phyloP scores from a whole-genome alignment of 1,284 basidiomycete species.

The Lignosus rhinocerotis region DNA sequence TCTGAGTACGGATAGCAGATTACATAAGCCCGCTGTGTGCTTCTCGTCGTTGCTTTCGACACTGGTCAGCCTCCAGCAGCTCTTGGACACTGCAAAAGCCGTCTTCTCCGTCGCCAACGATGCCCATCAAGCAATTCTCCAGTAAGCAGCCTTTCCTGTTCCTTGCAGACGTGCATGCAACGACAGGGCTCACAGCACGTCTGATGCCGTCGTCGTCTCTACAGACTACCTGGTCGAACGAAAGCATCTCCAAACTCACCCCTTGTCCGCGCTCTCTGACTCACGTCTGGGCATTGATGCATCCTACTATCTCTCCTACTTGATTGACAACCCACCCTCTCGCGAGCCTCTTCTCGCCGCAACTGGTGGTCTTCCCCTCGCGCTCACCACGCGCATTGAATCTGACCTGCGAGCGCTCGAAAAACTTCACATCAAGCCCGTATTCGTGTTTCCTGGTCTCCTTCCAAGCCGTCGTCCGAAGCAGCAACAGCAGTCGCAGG shows the following conservation, averaged over 20 bases:
- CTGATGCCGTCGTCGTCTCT: slow-evolving; percentile 11
- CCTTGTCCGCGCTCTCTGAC: slow-evolving; percentile 84
- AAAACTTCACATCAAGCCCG: slow-evolving; percentile 91
- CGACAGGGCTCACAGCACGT: slow-evolving; percentile 9
- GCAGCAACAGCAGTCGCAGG: slow-evolving; percentile 50
- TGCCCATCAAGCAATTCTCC: slow-evolving; percentile 58
- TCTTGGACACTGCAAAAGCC: slow-evolving; percentile 11
- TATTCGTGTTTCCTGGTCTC: slow-evolving; percentile 95
- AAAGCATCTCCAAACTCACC: slow-evolving; percentile 83
- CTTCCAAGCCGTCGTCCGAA: slow-evolving; percentile 69
- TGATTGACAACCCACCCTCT: slow-evolving; percentile 76
- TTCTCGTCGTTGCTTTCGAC: slow-evolving; percentile 20
- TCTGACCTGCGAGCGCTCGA: slow-evolving; percentile 89
- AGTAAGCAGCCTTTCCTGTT: slow-evolving; percentile 37
- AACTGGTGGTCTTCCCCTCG: slow-evolving; percentile 90
- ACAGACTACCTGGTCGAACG: slow-evolving; percentile 84
- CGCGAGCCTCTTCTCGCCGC: slow-evolving; percentile 92
- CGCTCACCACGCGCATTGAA: slow-evolving; percentile 86
- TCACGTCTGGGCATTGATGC: slow-evolving; percentile 98
- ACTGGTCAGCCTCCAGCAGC: slow-evolving; percentile 6
- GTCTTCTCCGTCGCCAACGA: slow-evolving; percentile 25
- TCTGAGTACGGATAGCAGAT: slow-evolving; percentile 2
- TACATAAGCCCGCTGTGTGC: slow-evolving; percentile 20
- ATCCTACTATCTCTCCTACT: slow-evolving; percentile 82
- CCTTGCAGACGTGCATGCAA: neutral